Conservation (phyloP, 2,329 filamentous ascomycete species). For the Pyrenochaeta sp. region DNA sequence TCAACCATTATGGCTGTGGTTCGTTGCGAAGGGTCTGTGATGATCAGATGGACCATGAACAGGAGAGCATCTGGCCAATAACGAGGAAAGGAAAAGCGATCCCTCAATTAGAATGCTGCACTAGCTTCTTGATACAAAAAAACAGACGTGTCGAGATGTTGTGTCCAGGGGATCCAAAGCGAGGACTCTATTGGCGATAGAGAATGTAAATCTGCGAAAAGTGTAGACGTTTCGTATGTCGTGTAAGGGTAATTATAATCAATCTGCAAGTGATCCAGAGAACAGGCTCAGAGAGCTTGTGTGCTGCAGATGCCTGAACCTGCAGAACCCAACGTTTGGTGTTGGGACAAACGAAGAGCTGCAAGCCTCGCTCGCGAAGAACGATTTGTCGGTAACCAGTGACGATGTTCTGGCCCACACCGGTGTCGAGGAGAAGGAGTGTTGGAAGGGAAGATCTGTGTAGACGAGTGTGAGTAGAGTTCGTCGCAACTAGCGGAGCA, state of each 20-base stretch:
- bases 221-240: too few species aligned
- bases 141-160: neutral
- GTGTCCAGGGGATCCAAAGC: too few species aligned
- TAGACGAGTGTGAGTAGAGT: neutral
- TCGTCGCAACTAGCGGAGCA: neutral
- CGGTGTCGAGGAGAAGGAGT: neutral
- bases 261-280: too few species aligned
- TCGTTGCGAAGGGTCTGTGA: constrained; percentile 1
- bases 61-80: neutral
- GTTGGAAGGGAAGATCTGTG: neutral
- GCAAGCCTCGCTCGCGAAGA: neutral
- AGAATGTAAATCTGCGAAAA: too few species aligned
- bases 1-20: constrained; percentile 27
- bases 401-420: neutral
- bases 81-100: neutral
- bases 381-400: neutral
- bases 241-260: too few species aligned
- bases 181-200: too few species aligned
- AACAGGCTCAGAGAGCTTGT: neutral
- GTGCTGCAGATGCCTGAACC: neutral
- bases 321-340: neutral
- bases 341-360: neutral
- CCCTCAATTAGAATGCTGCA: neutral
- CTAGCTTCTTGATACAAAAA: neutral
- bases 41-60: neutral